Evolutionary conservation across 192 early-diverging fungal species (phyloP).

Genomic region (Rhizoclosmatium globosum): DNA sequence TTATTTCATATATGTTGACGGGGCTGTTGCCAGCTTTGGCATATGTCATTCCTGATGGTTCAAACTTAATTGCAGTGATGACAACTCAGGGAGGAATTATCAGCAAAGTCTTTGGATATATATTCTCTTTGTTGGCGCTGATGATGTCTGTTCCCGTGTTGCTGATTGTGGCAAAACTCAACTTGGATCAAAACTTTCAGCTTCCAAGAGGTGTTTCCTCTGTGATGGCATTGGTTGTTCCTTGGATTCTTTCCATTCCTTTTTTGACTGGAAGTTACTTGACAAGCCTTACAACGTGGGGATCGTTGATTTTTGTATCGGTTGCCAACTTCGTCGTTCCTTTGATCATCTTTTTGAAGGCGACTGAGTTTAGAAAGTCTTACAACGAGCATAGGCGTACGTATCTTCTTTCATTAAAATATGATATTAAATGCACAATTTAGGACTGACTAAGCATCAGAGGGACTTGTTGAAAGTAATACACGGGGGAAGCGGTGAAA

Average conservation of each 20-base stretch:
- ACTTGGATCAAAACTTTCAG: constrained; percentile 32
- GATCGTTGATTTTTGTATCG: constrained; percentile 53
- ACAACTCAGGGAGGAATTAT: not conserved
- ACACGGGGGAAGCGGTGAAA: constrained; percentile 18
- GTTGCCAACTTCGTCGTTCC: constrained; percentile 57
- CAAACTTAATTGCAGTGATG: constrained; percentile 28
- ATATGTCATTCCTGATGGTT: constrained; percentile 25
- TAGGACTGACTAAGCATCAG: constrained; percentile 39
- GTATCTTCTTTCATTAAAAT: too few relatives aligned
- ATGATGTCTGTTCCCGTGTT: constrained; percentile 23
- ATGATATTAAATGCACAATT: too few relatives aligned
- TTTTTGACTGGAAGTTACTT: constrained; percentile 40
- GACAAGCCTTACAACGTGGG: constrained; percentile 43
- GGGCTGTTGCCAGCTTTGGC: constrained; percentile 48
- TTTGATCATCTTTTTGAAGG: constrained; percentile 54
- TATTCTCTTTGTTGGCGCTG: constrained; percentile 19
- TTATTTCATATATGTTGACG: constrained; percentile 41
- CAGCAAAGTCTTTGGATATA: constrained; percentile 34
- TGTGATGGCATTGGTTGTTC: constrained; percentile 46
- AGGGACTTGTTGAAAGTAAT: constrained; percentile 28
- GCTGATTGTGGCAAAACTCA: constrained; percentile 7
- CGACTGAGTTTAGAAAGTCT: constrained; percentile 46
- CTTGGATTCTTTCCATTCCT: constrained; percentile 46
- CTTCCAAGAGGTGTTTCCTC: constrained; percentile 18
- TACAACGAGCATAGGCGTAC: constrained; percentile 44